Percentiles rank a stretch among this genome's conserved stretches.
Evolutionary conservation across 2,329 filamentous ascomycete species (phyloP).

Genomic region (Orbilia blumenaviensis): DNA sequence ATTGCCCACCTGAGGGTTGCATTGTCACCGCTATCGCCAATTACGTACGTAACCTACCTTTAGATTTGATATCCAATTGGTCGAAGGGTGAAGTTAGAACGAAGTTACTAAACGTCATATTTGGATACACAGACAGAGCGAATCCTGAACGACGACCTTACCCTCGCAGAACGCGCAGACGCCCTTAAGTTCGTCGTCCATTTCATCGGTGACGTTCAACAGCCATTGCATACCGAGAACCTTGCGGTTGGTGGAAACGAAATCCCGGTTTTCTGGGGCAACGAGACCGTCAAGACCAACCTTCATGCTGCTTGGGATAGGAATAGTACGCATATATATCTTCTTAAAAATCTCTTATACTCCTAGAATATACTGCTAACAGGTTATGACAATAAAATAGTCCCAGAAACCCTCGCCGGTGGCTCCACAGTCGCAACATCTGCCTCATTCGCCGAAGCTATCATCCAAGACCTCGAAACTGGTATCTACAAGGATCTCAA

Average conservation of each 20-base stretch:
- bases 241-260: slow-evolving; percentile 73
- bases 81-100: slow-evolving; percentile 62
- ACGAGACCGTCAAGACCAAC: slow-evolving; percentile 66
- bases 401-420: slow-evolving; percentile 47
- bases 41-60: slow-evolving; percentile 62
- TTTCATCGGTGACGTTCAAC: slow-evolving; percentile 75
- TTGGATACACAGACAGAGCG: slow-evolving; percentile 26
- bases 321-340: slow-evolving; percentile 67
- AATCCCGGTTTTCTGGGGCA: slow-evolving; percentile 71
- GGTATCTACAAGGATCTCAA: slow-evolving; percentile 68
- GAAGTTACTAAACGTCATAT: slow-evolving; percentile 66
- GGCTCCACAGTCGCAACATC: slow-evolving; percentile 22
- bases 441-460: slow-evolving; percentile 66
- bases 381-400: slow-evolving; percentile 62
- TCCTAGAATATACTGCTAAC: slow-evolving; percentile 61
- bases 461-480: slow-evolving; percentile 67
- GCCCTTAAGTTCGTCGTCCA: slow-evolving; percentile 56
- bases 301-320: slow-evolving; percentile 78
- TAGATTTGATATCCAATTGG: slow-evolving; percentile 54
- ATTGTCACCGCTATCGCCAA: slow-evolving; percentile 69
- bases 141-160: slow-evolving; percentile 24
- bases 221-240: slow-evolving; percentile 73
- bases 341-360: slow-evolving; percentile 63
- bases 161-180: slow-evolving; percentile 38
- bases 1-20: slow-evolving; percentile 71